Evolutionary conservation across 768 basidiomycete genomes (phyloP).

Genomic region (Inosperma sp.): DNA sequence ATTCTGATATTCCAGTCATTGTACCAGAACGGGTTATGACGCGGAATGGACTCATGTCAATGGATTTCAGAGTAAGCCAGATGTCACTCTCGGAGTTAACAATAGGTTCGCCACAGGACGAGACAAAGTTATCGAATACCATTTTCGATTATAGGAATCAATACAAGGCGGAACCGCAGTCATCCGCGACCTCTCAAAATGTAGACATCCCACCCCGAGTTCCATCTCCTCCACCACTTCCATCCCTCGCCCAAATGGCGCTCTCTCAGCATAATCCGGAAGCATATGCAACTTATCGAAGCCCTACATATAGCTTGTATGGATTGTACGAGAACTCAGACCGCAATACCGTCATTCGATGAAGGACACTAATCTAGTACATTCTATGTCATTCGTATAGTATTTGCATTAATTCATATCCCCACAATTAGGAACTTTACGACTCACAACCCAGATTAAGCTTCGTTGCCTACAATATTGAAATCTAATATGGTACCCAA

Average conservation of each 20-base stretch:
- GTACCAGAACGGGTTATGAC: slow-evolving; percentile 12
- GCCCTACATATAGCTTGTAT: slow-evolving; percentile 81
- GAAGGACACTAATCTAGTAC: neutral
- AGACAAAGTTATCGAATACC: slow-evolving; percentile 2
- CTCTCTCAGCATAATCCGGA: slow-evolving; percentile 58
- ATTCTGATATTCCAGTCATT: slow-evolving; percentile 20
- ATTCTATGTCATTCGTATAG: no score
- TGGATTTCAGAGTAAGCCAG: slow-evolving; percentile 45
- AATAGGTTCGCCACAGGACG: no score
- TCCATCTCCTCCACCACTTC: slow-evolving; percentile 72
- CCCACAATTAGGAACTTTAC: no score
- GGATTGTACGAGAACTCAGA: slow-evolving; percentile 60
- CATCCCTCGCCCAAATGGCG: slow-evolving; percentile 75
- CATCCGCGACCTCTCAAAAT: slow-evolving; percentile 23
- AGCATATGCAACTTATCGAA: slow-evolving; percentile 62
- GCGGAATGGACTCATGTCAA: slow-evolving; percentile 44
- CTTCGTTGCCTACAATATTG: no score
- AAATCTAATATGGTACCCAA: no score
- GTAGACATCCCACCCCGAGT: slow-evolving; percentile 70
- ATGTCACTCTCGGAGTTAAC: slow-evolving; percentile 27
- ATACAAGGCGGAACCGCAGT: neutral
- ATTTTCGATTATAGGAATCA: neutral
- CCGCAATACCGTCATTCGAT: slow-evolving; percentile 43
- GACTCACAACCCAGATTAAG: no score
- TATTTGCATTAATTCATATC: no score